These are phyloP conservation scores for Suhomyces chickasaworum DNA, from an alignment of 1,139 yeast genomes.

Conservation along the genomic window DNA sequence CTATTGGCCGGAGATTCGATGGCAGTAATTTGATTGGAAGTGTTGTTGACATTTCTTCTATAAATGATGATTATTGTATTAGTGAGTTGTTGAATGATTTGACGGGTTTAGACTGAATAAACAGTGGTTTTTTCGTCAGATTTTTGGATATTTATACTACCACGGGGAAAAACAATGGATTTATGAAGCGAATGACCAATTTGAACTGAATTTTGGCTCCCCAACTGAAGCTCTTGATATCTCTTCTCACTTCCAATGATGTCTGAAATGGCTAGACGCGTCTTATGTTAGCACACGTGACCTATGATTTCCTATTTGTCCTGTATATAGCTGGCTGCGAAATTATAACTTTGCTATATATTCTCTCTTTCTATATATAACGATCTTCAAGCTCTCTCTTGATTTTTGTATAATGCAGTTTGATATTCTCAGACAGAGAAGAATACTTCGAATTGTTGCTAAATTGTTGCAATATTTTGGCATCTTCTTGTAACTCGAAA, in stretches of 20 bases:
- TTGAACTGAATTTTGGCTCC: too few species aligned
- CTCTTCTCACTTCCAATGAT: background rate
- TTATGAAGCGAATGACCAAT: too few species aligned
- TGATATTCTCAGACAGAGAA: slow-evolving; percentile 3
- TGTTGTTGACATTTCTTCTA: background rate
- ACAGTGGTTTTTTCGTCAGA: background rate
- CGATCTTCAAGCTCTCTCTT: slow-evolving; percentile 17
- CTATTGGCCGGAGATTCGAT: slow-evolving; percentile 83
- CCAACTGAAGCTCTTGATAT: too few species aligned
- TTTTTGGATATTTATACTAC: too few species aligned
- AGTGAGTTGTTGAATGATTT: background rate
- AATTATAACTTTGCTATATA: background rate
- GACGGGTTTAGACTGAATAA: background rate
- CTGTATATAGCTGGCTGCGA: background rate
- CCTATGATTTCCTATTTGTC: background rate
- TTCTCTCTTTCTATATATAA: slow-evolving; percentile 12
- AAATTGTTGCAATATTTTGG: slow-evolving; percentile 10
- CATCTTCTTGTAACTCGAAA: slow-evolving; percentile 19
- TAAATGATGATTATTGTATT: background rate
- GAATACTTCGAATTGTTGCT: background rate
- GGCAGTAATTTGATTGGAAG: slow-evolving; percentile 74
- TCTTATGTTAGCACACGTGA: background rate
- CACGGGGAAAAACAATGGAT: too few species aligned
- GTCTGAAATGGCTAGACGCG: background rate
- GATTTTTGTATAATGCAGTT: slow-evolving; percentile 10